Conservation (phyloP, 495 filamentous ascomycete genomes). For the Aspergillus indologenus region DNA sequence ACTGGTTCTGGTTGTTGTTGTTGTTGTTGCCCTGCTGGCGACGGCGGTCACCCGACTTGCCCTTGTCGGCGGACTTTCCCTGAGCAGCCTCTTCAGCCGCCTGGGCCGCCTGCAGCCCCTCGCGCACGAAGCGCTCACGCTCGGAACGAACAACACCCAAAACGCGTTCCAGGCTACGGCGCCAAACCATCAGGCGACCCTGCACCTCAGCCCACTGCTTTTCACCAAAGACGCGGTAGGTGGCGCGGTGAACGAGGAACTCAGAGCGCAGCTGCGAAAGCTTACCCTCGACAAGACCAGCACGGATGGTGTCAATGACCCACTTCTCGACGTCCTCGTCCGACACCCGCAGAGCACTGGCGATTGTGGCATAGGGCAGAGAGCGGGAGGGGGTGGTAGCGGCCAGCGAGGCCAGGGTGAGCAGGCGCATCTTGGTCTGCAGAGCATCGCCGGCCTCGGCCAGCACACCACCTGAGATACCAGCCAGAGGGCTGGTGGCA, state of each 20-base stretch:
- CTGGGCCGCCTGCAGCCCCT: constrained; percentile 38
- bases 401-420: constrained; percentile 87
- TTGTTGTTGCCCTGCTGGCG: constrained; percentile 26
- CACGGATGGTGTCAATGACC: constrained; percentile 97
- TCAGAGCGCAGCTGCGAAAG: constrained; percentile 85
- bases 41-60: constrained; percentile 31
- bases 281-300: constrained; percentile 90
- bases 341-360: constrained; percentile 76
- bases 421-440: constrained; percentile 89
- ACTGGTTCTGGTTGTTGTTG: neutral
- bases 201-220: constrained; percentile 97
- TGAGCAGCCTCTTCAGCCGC: constrained; percentile 28
- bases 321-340: constrained; percentile 88
- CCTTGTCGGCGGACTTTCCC: constrained; percentile 28
- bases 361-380: constrained; percentile 79
- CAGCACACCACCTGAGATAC: constrained; percentile 44
- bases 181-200: constrained; percentile 84
- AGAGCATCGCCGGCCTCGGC: constrained; percentile 70
- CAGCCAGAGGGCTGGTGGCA: constrained; percentile 37
- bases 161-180: constrained; percentile 70
- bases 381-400: constrained; percentile 77
- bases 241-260: constrained; percentile 91
- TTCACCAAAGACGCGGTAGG: constrained; percentile 93
- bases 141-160: constrained; percentile 71
- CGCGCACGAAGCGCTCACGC: constrained; percentile 60